These are phyloP conservation scores for Bauhinia variegata DNA, from an alignment of 306 rosid species.

Conservation along the genomic window DNA sequence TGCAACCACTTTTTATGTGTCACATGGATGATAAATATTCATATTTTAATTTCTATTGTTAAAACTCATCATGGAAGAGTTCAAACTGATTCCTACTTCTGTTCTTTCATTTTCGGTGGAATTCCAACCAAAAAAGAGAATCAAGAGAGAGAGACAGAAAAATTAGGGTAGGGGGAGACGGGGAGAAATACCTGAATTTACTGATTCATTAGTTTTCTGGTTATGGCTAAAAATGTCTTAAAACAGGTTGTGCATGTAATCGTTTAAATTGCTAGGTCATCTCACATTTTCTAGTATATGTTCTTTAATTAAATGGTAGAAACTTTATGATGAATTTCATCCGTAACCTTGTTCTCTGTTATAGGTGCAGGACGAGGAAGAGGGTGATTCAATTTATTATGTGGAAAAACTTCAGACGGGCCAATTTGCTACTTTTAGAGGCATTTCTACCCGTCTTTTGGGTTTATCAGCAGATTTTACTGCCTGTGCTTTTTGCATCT, in stretches of 20 bases:
- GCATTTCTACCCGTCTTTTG: constrained; percentile 44
- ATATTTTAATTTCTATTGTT: constrained; percentile 14
- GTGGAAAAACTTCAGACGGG: constrained; percentile 32
- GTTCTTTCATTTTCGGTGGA: too few relatives aligned
- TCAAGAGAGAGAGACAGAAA: too few relatives aligned
- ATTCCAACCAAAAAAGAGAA: too few relatives aligned
- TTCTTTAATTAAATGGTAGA: not conserved
- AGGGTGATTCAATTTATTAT: constrained; percentile 48
- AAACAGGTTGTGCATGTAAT: not conserved
- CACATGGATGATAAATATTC: not conserved
- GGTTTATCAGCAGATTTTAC: constrained; percentile 13
- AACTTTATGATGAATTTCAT: constrained; percentile 24
- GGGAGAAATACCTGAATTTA: too few relatives aligned
- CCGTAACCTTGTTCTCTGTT: constrained; percentile 12
- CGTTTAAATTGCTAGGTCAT: not conserved
- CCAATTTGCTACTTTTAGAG: constrained; percentile 51
- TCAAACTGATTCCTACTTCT: too few relatives aligned
- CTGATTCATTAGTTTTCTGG: too few relatives aligned
- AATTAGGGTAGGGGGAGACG: too few relatives aligned
- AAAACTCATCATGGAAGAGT: not conserved
- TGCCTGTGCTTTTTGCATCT: constrained; percentile 35
- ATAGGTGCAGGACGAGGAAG: constrained; percentile 72
- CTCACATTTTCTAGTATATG: not conserved
- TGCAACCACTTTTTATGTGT: not conserved
- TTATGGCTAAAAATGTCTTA: constrained; percentile 14